phyloP scores from a whole-genome alignment of 2,329 filamentous ascomycete genomes.

The Chalaropsis ovoidea region DNA sequence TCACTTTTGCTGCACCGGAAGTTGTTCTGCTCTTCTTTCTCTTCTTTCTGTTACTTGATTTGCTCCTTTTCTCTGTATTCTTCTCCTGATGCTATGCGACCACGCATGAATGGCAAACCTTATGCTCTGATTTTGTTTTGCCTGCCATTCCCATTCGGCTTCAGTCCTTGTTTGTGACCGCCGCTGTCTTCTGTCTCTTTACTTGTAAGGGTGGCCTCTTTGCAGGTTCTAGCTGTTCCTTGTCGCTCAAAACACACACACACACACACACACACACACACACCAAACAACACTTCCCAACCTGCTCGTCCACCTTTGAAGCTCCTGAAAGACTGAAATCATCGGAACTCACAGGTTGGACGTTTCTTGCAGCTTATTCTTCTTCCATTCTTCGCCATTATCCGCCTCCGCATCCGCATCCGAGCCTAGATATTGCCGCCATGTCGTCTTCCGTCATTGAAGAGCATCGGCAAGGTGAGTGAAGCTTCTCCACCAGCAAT shows the following conservation, averaged over 20 bases:
- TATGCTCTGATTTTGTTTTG: not conserved
- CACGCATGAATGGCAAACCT: not conserved
- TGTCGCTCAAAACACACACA: not conserved
- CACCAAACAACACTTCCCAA: not conserved
- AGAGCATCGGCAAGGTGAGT: constrained; percentile 53
- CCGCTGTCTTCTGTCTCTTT: not conserved
- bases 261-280: not conserved
- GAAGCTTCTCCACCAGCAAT: not conserved
- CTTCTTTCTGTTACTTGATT: not conserved
- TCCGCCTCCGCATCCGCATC: not conserved
- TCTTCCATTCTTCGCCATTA: not conserved
- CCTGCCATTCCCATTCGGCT: not conserved
- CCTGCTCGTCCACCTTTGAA: not conserved
- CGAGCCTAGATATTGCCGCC: constrained; percentile 30
- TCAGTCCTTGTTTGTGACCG: not conserved
- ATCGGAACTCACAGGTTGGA: constrained; percentile 30
- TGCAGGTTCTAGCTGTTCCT: not conserved
- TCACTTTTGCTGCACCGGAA: not conserved
- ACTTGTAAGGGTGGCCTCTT: too few species aligned
- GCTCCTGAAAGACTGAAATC: constrained; percentile 1
- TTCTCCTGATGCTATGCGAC: not conserved
- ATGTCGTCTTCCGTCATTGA: constrained; percentile 82
- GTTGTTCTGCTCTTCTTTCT: not conserved
- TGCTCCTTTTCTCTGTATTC: not conserved
- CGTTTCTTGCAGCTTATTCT: constrained; percentile 29